Base-by-base conservation (phyloP, 306 rosid genomes). In the Vigna trinervia region DNA sequence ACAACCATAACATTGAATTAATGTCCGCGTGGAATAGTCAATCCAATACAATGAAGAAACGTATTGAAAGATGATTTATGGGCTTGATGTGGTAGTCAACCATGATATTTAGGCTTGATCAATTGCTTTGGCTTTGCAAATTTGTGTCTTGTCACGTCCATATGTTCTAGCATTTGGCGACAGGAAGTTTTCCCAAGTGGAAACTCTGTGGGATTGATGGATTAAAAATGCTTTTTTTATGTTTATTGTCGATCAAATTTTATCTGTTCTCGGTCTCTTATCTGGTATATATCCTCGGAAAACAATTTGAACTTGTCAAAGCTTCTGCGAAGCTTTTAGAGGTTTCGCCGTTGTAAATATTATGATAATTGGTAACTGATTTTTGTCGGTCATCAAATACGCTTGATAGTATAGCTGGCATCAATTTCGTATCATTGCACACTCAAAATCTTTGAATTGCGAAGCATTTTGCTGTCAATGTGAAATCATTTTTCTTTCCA, bases 161-260 rank as follows among this genome's bases (percentile, higher is more conserved):
- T 46, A 19, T 85, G 88, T 84, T 23, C 36, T 60, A 20, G 43
- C 41, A 62, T 71, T 82, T 73, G 36, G 8, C 39, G 82, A 84
- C 90, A 87, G 2, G 56, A 43, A 34, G 80, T 51, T 69, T 68
- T 82, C 59, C 53, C 17, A 12, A 0, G 30, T 38, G 22, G 67
- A 64, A 76, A 56, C 59, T 57, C 28, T 12, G 30, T 12, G 26
- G 38, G 28, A 17, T 46, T n/a, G 9, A 32, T 34, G 1, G 2
- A 65, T 28, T 30, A 62, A 77, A 12, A 77, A 12, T 53, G 3
- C 11, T 13, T 26, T 54, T 14, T 36, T 8, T 15, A 14, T 22
- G 50, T 23, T 11, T 17, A 3, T 41, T 71, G 47, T 62, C 2
- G 28, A 52, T 43, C 34, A 6, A 20, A 22, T 47, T 13, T 70